phyloP scores from a whole-genome alignment of 2,329 filamentous ascomycete genomes.

The Alternaria novae-zelandiae region DNA sequence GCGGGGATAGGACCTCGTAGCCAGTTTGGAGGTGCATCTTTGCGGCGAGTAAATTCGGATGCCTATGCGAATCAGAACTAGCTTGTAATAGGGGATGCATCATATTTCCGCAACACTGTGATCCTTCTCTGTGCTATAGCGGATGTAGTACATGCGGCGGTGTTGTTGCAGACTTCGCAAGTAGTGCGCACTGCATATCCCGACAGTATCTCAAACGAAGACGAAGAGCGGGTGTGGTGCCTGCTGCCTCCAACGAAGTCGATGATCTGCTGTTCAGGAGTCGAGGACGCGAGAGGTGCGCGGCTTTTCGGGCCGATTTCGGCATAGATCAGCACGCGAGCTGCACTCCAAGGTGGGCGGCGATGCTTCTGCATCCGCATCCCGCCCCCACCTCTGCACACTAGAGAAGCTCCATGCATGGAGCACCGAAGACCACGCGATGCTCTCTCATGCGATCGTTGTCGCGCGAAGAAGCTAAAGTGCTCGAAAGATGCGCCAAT shows the following conservation, averaged over 20 bases:
- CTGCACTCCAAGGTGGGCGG: not conserved
- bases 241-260: not conserved
- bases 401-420: slow-evolving; percentile 24
- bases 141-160: not conserved
- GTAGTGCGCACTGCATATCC: not conserved
- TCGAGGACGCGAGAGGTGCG: not conserved
- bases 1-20: not conserved
- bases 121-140: not conserved
- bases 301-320: slow-evolving; percentile 3
- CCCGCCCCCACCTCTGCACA: slow-evolving; percentile 13
- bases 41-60: not conserved
- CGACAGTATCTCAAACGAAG: not conserved
- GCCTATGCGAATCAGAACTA: not conserved
- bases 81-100: not conserved
- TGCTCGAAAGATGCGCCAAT: slow-evolving; percentile 34
- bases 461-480: slow-evolving; percentile 35
- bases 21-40: not conserved
- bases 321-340: slow-evolving; percentile 4
- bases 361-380: slow-evolving; percentile 11
- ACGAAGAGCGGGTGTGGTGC: not conserved
- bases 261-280: not conserved
- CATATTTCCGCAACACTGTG: not conserved
- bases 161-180: not conserved
- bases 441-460: slow-evolving; percentile 30
- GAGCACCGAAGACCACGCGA: slow-evolving; percentile 29